A percentile compares a stretch with the other conserved stretches of the same genome.
Evolutionary conservation across 2,329 filamentous ascomycete species (phyloP).

Genomic region (Aspergillus texensis): DNA sequence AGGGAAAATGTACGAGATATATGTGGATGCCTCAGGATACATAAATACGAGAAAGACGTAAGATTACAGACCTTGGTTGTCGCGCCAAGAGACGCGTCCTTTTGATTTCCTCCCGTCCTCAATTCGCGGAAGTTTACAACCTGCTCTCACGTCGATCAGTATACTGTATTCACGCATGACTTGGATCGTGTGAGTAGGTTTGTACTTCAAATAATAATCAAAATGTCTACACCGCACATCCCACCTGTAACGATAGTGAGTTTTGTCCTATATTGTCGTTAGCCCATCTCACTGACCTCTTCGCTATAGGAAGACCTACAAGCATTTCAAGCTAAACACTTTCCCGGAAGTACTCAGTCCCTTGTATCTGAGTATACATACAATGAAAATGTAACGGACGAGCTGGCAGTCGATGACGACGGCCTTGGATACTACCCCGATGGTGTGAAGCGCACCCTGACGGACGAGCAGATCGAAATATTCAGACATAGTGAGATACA

Average conservation of each 20-base stretch:
- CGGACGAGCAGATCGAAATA: conserved; percentile 86
- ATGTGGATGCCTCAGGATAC: background rate
- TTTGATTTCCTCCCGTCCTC: background rate
- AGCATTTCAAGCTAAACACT: conserved; percentile 64
- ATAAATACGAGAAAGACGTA: background rate
- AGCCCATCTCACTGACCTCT: background rate
- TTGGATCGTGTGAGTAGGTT: background rate
- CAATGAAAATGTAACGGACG: conserved; percentile 7
- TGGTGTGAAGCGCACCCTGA: conserved; percentile 84
- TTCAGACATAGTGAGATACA: conserved; percentile 89
- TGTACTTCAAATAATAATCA: background rate
- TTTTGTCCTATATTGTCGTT: background rate
- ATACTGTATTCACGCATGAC: background rate
- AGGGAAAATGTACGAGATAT: background rate
- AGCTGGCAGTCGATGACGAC: conserved; percentile 48
- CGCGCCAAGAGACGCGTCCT: conserved; percentile 4
- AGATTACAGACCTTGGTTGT: background rate
- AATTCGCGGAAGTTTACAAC: background rate
- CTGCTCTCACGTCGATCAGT: background rate
- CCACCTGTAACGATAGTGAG: conserved; percentile 42
- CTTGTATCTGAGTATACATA: background rate
- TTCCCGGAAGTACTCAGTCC: conserved; percentile 37
- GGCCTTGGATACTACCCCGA: conserved; percentile 82
- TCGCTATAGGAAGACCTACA: conserved; percentile 59
- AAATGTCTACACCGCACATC: conserved; percentile 28